These are phyloP conservation scores for Pythium scleroteichum DNA, from an alignment of 352 stramenopile species.

Conservation along the genomic window DNA sequence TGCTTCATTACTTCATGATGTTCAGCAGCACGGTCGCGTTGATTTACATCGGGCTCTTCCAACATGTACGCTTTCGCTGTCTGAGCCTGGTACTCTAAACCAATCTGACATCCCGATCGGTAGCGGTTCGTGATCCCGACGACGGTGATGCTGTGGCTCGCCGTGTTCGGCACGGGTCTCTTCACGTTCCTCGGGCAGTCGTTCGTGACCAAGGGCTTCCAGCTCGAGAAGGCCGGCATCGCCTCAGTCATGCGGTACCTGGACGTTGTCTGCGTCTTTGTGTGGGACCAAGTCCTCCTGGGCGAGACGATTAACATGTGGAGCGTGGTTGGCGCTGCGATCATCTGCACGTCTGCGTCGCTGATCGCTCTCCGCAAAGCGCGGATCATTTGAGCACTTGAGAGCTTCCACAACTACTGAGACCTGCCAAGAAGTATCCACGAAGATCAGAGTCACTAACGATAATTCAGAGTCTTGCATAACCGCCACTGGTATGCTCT, in stretches of 20 bases:
- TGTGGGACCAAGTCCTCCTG: conserved; percentile 29
- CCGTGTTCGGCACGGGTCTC: conserved; percentile 21
- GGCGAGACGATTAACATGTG: conserved; percentile 29
- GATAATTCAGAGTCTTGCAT: no score
- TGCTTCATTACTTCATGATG: conserved; percentile 35
- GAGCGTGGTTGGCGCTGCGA: conserved; percentile 35
- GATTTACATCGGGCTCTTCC: conserved; percentile 19
- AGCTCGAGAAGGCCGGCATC: conserved; percentile 32
- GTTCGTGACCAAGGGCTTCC: conserved; percentile 34
- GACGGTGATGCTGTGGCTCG: conserved; percentile 3
- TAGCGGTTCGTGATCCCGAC: conserved; percentile 15
- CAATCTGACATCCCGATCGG: neutral
- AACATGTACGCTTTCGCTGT: conserved; percentile 8
- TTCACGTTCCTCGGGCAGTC: conserved; percentile 29
- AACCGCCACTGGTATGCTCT: no score
- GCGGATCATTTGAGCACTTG: conserved; percentile 6
- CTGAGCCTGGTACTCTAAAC: neutral
- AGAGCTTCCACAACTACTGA: no score
- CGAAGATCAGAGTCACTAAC: no score
- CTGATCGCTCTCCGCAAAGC: conserved; percentile 65
- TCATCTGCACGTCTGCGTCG: conserved; percentile 62
- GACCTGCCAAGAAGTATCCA: no score
- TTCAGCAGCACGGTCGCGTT: conserved; percentile 11
- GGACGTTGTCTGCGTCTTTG: conserved; percentile 35
- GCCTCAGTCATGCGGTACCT: conserved; percentile 36